Conservation (phyloP, 2,329 filamentous ascomycete species). For the Botrytis hyacinthi region DNA sequence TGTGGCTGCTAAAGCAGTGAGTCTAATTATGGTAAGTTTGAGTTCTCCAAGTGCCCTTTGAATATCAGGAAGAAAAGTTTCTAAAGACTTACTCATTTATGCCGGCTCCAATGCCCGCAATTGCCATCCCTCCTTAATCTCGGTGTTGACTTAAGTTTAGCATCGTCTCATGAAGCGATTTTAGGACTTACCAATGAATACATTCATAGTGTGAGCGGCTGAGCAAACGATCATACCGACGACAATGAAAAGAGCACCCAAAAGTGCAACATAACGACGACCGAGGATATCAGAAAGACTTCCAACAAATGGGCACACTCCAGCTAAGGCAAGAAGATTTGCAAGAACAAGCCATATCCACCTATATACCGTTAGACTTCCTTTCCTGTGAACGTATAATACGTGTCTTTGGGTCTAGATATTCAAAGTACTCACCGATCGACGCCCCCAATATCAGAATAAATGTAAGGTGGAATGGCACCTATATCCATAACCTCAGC, state of each 20-base stretch:
- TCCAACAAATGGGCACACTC: conserved; percentile 63
- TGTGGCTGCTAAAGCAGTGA: conserved; percentile 63
- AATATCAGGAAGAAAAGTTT: fast-evolving
- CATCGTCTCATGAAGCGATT: fast-evolving
- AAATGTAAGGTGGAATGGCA: conserved; percentile 54
- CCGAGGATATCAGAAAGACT: conserved; percentile 63
- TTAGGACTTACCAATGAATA: conserved; percentile 53
- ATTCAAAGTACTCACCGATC: conserved; percentile 30
- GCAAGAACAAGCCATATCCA: conserved; percentile 42
- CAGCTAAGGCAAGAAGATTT: conserved; percentile 56
- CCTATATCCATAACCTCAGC: conserved; percentile 32
- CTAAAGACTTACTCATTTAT: conserved; percentile 52
- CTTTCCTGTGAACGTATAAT: neutral
- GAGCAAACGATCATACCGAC: conserved; percentile 59
- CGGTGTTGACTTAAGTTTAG: neutral
- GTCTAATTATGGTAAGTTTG: conserved; percentile 49
- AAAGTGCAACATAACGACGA: conserved; percentile 56
- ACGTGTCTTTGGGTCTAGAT: no score
- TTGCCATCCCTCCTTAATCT: conserved; percentile 46
- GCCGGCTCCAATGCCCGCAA: conserved; percentile 65
- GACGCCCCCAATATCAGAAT: conserved; percentile 55
- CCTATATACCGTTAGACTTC: conserved; percentile 2
- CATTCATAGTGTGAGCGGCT: conserved; percentile 57
- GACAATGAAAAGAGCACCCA: conserved; percentile 53
- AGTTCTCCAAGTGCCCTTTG: neutral